Evolutionary conservation across 2,329 filamentous ascomycete genomes (phyloP), one percentile per base, ranked within the genome.

Genomic region (Colletotrichum shisoi): DNA sequence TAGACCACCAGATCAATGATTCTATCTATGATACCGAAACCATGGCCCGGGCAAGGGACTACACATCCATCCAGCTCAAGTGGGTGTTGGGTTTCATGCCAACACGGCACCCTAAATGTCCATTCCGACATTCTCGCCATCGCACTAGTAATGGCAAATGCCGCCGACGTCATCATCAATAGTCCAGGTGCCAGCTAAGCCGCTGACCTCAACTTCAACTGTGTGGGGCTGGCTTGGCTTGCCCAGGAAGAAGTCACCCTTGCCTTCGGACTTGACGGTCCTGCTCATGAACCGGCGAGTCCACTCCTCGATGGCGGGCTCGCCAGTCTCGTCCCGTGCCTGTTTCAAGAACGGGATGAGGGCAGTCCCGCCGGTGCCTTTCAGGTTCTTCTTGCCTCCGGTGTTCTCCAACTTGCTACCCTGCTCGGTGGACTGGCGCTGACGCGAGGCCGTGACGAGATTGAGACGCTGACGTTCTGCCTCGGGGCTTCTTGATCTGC

Each of bases 311-410:
- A 98, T 89, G 1, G 94, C 93, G 1, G 93, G 93, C 77, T 98
- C 94, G 17, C 92, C 92, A 0, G 95, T 99, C 83, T 99, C 95
- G 74, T 99, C 94, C 34, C 95, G 86, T 4, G 95, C 95, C 79
- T 99, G 95, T 79, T 98, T 97, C 69, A 99, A 82, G 79, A 99
- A 99, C 0, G 94, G 92, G 63, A 99, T 97, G 63, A 99, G 82
- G 0, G 94, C 92, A 0, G 95, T 98, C 17, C 95, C 95, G 15
- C 95, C 95, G 0, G 95, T 99, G 2, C 95, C 95, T 51, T 91
- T 92, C 34, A 97, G 85, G 57, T 90, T 90, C 74, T 81, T 80
- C 69, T 83, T 80, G 54, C 81, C 79, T 17, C 76, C 74, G 45
- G 73, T 74, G 17, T 69, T 62, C 4, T 70, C 70, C 48, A 34